Evolutionary conservation across 2,329 filamentous ascomycete genomes (phyloP).

Genomic region (Phyllosticta citrichinensis): DNA sequence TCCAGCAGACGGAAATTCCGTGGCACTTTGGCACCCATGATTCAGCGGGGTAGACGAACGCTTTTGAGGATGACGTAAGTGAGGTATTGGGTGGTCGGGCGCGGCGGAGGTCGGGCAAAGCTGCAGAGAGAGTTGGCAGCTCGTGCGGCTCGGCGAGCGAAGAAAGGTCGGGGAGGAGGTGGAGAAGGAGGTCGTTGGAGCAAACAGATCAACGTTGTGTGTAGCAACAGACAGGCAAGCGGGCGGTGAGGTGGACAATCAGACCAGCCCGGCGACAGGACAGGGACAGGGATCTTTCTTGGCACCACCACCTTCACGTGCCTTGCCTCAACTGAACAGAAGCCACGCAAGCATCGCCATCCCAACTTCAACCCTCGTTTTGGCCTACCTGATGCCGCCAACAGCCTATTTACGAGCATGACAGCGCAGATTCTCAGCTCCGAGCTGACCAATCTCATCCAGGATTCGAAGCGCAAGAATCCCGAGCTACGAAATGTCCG

Average conservation of each 20-base stretch:
- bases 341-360: conserved; percentile 8
- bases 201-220: background rate
- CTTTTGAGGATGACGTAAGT: background rate
- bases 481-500: conserved; percentile 70
- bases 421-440: conserved; percentile 81
- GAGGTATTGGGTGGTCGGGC: background rate
- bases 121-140: background rate
- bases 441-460: conserved; percentile 81
- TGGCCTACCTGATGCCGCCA: conserved; percentile 2
- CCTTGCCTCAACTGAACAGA: conserved; percentile 2
- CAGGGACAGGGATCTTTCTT: background rate
- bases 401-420: conserved; percentile 48
- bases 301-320: conserved; percentile 8
- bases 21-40: conserved; percentile 67
- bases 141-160: background rate
- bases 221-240: background rate
- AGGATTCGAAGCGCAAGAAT: conserved; percentile 93
- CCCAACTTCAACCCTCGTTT: background rate
- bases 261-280: background rate
- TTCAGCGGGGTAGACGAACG: conserved; percentile 1
- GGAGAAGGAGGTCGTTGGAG: background rate
- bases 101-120: background rate
- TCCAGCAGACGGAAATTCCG: conserved; percentile 94
- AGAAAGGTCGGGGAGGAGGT: background rate
- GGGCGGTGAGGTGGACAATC: background rate